phyloP scores from a whole-genome alignment of 2,329 filamentous ascomycete genomes.

The Dothiorella sarmentorum region DNA sequence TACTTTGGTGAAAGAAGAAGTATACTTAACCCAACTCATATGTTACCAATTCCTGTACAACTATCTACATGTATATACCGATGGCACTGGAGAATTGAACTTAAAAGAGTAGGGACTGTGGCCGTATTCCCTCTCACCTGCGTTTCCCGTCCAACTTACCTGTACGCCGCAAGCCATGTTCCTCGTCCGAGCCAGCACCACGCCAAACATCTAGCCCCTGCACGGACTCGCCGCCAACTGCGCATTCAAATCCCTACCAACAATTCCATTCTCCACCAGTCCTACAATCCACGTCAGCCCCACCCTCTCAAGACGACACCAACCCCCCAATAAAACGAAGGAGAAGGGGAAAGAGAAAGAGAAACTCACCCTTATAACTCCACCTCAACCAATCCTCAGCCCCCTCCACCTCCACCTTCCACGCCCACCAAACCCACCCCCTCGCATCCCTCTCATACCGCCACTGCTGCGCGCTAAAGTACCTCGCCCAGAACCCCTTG shows the following conservation, averaged over 20 bases:
- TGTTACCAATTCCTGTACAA: too few relatives aligned
- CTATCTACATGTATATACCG: too few relatives aligned
- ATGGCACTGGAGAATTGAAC: too few relatives aligned
- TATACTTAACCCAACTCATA: too few relatives aligned
- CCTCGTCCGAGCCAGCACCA: neutral
- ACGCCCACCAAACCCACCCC: conserved; percentile 61
- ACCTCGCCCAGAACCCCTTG: conserved; percentile 53
- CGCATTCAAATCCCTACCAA: conserved; percentile 22
- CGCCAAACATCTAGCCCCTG: too few relatives aligned
- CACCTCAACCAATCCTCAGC: conserved; percentile 38
- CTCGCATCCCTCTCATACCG: conserved; percentile 53
- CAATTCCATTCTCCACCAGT: conserved; percentile 24
- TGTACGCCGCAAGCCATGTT: too few relatives aligned
- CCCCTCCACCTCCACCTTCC: conserved; percentile 49
- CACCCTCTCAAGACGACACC: too few relatives aligned
- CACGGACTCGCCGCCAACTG: conserved; percentile 1
- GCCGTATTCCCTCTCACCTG: too few relatives aligned
- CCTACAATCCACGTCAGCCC: neutral
- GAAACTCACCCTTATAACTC: conserved; percentile 44
- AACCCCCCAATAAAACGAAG: neutral
- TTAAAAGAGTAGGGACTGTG: too few relatives aligned
- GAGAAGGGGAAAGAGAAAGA: conserved; percentile 25
- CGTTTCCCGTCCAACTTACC: too few relatives aligned
- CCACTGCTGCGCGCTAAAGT: conserved; percentile 56
- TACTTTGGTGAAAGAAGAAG: too few relatives aligned